A percentile compares a stretch with the other conserved stretches of the same genome.
These are phyloP conservation scores for Penicillium roqueforti DNA, from an alignment of 495 filamentous ascomycete genomes.

Conservation along the genomic window DNA sequence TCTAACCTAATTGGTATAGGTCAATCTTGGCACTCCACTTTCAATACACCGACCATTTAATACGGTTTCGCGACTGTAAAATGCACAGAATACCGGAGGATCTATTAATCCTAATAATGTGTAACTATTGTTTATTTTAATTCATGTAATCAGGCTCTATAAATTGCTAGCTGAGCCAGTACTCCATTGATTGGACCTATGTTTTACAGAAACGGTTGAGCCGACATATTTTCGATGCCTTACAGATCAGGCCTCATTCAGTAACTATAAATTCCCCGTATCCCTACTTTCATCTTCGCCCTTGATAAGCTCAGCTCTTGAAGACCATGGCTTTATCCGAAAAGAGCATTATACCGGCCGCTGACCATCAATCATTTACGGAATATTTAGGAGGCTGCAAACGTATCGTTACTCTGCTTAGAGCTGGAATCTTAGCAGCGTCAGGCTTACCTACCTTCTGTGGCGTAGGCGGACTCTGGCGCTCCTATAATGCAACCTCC, in stretches of 20 bases:
- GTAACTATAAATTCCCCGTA: background rate
- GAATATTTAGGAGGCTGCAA: slow-evolving; percentile 58
- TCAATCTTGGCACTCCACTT: too few species aligned
- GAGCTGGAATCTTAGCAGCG: slow-evolving; percentile 78
- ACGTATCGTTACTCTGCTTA: slow-evolving; percentile 75
- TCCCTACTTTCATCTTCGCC: background rate
- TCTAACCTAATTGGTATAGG: too few species aligned
- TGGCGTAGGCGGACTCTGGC: slow-evolving; percentile 79
- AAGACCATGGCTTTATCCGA: slow-evolving; percentile 13
- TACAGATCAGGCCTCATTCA: background rate
- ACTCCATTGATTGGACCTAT: too few species aligned
- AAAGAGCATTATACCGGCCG: slow-evolving; percentile 24
- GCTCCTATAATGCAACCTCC: slow-evolving; percentile 62
- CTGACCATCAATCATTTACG: slow-evolving; percentile 62
- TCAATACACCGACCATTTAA: too few species aligned
- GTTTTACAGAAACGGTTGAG: too few species aligned
- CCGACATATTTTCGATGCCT: too few species aligned
- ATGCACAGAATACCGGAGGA: too few species aligned
- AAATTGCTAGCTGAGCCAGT: too few species aligned
- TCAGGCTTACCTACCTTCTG: slow-evolving; percentile 84
- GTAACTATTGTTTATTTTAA: too few species aligned
- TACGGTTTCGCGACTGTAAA: too few species aligned
- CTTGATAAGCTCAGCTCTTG: background rate
- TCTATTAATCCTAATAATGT: too few species aligned
- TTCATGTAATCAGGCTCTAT: too few species aligned